Percentiles rank a stretch among this genome's conserved stretches.
Evolutionary conservation across 306 rosid species (phyloP).

Genomic region (Luffa acutangula): DNA sequence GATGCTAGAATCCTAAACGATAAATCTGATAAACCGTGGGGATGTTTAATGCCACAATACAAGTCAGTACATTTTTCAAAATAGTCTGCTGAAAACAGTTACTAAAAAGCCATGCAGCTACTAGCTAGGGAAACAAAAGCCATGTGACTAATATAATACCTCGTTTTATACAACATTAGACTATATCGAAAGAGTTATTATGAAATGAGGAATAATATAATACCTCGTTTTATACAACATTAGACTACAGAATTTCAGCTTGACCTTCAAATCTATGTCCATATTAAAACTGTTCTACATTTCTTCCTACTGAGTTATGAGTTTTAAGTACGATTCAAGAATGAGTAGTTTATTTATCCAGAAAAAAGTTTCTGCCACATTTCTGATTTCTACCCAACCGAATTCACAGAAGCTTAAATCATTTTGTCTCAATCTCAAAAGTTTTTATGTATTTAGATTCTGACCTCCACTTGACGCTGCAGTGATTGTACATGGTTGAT

Average conservation of each 20-base stretch:
- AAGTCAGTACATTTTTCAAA: neutral
- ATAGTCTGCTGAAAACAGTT: neutral
- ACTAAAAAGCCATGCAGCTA: neutral
- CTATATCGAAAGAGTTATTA: neutral
- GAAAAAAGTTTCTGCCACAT: neutral
- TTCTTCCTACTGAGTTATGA: neutral
- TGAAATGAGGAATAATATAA: too few species aligned
- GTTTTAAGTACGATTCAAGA: neutral
- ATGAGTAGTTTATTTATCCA: neutral
- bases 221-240: neutral
- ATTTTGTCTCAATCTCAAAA: neutral
- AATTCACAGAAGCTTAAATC: neutral
- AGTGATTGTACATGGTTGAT: constrained; percentile 92
- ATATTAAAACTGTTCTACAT: neutral
- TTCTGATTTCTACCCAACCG: neutral
- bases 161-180: neutral
- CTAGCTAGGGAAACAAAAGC: neutral
- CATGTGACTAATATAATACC: neutral
- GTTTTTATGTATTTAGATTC: constrained; percentile 10
- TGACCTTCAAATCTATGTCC: neutral
- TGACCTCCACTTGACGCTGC: constrained; percentile 94
- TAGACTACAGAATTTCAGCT: neutral
- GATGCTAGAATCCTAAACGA: neutral
- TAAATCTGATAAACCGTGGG: neutral
- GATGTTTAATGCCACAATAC: neutral